Percentiles rank a stretch among this genome's conserved stretches.
Conservation (phyloP, 352 stramenopile genomes). For the Phytopythium ostracodes region DNA sequence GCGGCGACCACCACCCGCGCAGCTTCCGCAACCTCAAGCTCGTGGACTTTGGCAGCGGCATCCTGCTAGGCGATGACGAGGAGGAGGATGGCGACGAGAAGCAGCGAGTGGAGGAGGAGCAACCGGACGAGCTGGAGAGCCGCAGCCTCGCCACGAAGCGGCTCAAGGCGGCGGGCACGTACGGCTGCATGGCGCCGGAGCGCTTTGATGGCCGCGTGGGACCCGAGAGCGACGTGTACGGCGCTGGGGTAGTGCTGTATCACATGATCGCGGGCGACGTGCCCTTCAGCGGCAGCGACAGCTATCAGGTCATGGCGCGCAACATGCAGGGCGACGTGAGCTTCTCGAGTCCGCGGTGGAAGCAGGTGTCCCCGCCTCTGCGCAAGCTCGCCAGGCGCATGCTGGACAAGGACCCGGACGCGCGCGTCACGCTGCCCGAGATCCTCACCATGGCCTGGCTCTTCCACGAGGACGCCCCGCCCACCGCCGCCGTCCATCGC, state of each 20-base stretch:
- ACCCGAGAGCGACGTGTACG: constrained; percentile 56
- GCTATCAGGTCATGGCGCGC: constrained; percentile 51
- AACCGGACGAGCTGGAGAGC: background rate
- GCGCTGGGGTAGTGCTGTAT: constrained; percentile 53
- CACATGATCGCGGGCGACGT: constrained; percentile 54
- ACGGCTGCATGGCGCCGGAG: constrained; percentile 63
- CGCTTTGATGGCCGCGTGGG: constrained; percentile 48
- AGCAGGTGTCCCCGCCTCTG: constrained; percentile 27
- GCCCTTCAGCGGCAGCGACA: constrained; percentile 37
- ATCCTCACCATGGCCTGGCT: constrained; percentile 55
- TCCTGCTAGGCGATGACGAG: constrained; percentile 12
- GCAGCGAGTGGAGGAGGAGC: background rate
- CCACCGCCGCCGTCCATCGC: background rate
- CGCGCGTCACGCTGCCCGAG: constrained; percentile 47
- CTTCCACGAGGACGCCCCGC: constrained; percentile 22
- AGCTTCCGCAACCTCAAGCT: constrained; percentile 58
- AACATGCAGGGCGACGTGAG: constrained; percentile 58
- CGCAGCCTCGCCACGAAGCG: constrained; percentile 1
- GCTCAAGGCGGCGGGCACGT: constrained; percentile 33
- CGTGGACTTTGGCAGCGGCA: constrained; percentile 60
- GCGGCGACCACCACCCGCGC: constrained; percentile 12
- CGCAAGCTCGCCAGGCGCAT: constrained; percentile 35
- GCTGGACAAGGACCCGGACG: constrained; percentile 43
- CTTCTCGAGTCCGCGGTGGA: constrained; percentile 38
- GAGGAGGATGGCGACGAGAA: background rate